phyloP scores from a whole-genome alignment of 2,329 filamentous ascomycete species.

The Karstenula rhodostoma region DNA sequence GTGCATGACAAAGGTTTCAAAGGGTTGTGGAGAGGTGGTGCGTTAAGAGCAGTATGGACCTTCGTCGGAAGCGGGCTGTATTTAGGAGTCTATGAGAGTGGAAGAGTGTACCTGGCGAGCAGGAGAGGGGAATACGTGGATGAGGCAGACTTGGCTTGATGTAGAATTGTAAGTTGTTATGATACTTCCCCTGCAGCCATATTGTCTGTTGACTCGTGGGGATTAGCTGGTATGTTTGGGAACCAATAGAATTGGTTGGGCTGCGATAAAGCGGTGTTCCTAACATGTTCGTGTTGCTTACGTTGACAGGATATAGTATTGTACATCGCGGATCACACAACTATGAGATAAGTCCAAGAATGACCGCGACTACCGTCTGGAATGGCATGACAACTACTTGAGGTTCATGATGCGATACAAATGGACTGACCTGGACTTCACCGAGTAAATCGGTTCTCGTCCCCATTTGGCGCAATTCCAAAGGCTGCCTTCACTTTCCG shows the following conservation, averaged over 20 bases:
- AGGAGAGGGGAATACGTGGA: slow-evolving; percentile 54
- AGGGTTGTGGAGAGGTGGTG: slow-evolving; percentile 80
- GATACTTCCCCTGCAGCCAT: not conserved
- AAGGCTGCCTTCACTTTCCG: not conserved
- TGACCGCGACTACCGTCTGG: too few relatives aligned
- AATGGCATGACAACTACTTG: too few relatives aligned
- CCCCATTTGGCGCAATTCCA: too few relatives aligned
- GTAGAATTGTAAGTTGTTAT: not conserved
- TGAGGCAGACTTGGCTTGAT: slow-evolving; percentile 39
- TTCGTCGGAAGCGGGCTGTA: slow-evolving; percentile 84
- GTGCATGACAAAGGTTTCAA: slow-evolving; percentile 71
- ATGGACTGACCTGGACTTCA: not conserved
- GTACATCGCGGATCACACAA: not conserved
- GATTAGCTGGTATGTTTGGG: too few relatives aligned
- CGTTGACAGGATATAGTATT: not conserved
- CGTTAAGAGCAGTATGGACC: slow-evolving; percentile 80
- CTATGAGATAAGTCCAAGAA: too few relatives aligned
- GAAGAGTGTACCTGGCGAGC: slow-evolving; percentile 63
- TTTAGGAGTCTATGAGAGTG: slow-evolving; percentile 84
- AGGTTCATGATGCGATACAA: not conserved
- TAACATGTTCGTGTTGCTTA: not conserved
- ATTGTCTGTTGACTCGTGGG: too few relatives aligned
- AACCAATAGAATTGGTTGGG: too few relatives aligned
- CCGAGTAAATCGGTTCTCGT: not conserved
- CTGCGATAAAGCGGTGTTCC: too few relatives aligned